phyloP scores from a whole-genome alignment of 2,329 filamentous ascomycete genomes.

The Pseudogymnoascus sp. region DNA sequence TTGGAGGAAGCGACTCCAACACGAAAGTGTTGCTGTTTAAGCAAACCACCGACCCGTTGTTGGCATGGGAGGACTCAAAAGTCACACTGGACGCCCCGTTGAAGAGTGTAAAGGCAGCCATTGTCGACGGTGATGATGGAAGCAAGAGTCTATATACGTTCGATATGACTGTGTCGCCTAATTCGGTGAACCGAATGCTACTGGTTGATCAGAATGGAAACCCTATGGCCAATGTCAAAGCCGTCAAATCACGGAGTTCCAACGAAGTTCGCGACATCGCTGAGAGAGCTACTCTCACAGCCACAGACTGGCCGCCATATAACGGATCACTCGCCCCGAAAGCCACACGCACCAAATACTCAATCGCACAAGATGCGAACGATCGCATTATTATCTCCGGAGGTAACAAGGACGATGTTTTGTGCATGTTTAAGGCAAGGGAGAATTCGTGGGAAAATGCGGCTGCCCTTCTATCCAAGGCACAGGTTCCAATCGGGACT shows the following conservation, averaged over 20 bases:
- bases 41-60: conserved; percentile 28
- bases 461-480: conserved; percentile 30
- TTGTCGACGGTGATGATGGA: conserved; percentile 65
- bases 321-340: conserved; percentile 65
- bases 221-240: conserved; percentile 38
- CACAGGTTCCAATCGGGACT: conserved; percentile 11
- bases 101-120: conserved; percentile 50
- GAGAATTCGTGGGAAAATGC: conserved; percentile 74
- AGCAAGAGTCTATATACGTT: conserved; percentile 75
- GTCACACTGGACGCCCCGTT: conserved; percentile 54
- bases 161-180: conserved; percentile 65
- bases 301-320: conserved; percentile 66
- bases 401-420: conserved; percentile 54
- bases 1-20: conserved; percentile 63
- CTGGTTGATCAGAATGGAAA: conserved; percentile 53
- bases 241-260: conserved; percentile 27
- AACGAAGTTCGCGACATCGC: background rate
- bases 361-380: conserved; percentile 53
- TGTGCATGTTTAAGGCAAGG: conserved; percentile 69
- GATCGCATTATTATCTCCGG: conserved; percentile 72
- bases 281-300: conserved; percentile 34
- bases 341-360: conserved; percentile 56
- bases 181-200: conserved; percentile 61
- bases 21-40: conserved; percentile 66
- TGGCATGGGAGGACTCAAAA: conserved; percentile 59